Conservation (phyloP, 1,284 basidiomycete genomes). For the Entoloma clypeatum region DNA sequence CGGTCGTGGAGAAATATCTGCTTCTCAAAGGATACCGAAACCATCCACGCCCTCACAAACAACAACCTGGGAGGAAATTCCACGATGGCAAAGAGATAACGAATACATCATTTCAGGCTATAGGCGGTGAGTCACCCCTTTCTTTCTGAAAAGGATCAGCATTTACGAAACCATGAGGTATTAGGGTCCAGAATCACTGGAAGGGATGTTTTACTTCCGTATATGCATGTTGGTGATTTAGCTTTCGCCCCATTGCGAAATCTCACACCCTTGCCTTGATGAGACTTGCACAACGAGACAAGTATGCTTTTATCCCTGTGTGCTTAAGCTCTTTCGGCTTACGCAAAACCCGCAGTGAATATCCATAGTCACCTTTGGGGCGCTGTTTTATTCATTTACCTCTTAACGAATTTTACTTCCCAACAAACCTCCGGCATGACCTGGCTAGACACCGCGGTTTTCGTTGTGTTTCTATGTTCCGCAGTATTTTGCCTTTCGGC, state of each 20-base stretch:
- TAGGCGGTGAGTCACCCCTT: constrained; percentile 46
- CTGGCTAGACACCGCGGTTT: constrained; percentile 61
- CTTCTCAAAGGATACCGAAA: constrained; percentile 2
- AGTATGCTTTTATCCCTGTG: constrained; percentile 35
- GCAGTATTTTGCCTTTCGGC: constrained; percentile 73
- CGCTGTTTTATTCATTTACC: constrained; percentile 62
- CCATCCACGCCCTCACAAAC: constrained; percentile 27
- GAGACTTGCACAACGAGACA: constrained; percentile 85
- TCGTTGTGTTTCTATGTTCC: constrained; percentile 69
- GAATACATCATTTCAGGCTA: constrained; percentile 74
- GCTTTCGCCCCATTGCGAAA: constrained; percentile 13
- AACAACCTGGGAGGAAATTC: constrained; percentile 59
- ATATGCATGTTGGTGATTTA: constrained; percentile 62
- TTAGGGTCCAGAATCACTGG: constrained; percentile 62
- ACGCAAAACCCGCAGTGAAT: constrained; percentile 61
- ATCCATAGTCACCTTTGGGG: constrained; percentile 86
- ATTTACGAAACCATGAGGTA: constrained; percentile 11
- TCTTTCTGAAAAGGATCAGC: constrained; percentile 1
- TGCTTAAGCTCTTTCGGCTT: constrained; percentile 7
- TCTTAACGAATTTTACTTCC: constrained; percentile 51
- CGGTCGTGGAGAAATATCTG: constrained; percentile 4
- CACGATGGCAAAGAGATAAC: constrained; percentile 72
- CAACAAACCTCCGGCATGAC: constrained; percentile 47
- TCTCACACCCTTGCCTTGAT: constrained; percentile 16
- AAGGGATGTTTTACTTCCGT: constrained; percentile 64